Conservation (phyloP, 1,139 yeast genomes). For the Debaryomyces fabryi region DNA sequence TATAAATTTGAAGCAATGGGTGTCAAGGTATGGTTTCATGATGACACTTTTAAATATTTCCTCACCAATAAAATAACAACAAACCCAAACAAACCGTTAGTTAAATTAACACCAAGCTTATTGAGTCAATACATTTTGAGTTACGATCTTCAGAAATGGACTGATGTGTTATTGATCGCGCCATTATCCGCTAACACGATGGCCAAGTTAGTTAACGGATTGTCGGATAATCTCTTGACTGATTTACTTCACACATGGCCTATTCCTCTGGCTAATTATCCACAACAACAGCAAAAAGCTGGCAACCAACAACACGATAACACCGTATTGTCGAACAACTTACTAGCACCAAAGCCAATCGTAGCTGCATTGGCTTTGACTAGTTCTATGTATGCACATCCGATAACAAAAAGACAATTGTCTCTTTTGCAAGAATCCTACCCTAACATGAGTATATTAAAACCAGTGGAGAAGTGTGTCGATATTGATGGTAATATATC, state of each 20-base stretch:
- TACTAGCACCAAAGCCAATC: constrained; percentile 28
- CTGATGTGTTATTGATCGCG: constrained; percentile 37
- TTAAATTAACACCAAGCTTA: constrained; percentile 15
- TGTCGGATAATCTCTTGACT: constrained; percentile 30
- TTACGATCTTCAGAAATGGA: constrained; percentile 31
- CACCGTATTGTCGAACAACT: constrained; percentile 24
- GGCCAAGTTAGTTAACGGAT: constrained; percentile 32
- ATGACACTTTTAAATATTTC: constrained; percentile 27
- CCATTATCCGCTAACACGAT: constrained; percentile 34
- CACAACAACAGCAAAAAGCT: constrained; percentile 7
- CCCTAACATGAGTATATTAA: constrained; percentile 31
- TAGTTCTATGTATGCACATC: constrained; percentile 34
- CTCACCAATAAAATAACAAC: constrained; percentile 15
- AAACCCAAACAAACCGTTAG: constrained; percentile 11
- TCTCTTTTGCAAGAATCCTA: constrained; percentile 26
- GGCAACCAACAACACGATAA: constrained; percentile 9
- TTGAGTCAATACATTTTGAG: constrained; percentile 22
- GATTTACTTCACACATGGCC: constrained; percentile 34
- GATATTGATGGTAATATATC: constrained; percentile 36
- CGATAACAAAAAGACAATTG: constrained; percentile 31
- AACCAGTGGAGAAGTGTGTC: constrained; percentile 34
- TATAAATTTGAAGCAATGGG: constrained; percentile 28
- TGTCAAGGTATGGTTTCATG: constrained; percentile 33
- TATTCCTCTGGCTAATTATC: constrained; percentile 13
- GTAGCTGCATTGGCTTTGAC: constrained; percentile 33